Conservation (phyloP, 2,329 filamentous ascomycete genomes). For the Elsinoe necatrix region DNA sequence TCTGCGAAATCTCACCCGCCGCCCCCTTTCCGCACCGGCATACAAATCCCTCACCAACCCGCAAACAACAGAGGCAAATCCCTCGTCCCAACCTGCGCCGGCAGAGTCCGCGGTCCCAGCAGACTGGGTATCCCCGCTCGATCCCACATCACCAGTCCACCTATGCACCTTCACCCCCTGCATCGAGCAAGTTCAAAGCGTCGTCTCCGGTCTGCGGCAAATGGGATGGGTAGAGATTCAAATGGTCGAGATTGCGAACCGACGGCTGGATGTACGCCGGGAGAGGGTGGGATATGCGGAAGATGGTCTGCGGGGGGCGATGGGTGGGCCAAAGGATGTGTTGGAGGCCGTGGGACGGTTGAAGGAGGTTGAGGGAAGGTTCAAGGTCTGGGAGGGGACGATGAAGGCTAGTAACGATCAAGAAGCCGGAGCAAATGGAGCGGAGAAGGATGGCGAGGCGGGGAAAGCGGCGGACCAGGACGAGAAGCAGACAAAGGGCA, state of each 20-base stretch:
- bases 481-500: slow-evolving; percentile 20
- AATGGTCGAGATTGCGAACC: slow-evolving; percentile 83
- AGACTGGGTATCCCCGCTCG: slow-evolving; percentile 46
- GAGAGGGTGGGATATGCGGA: slow-evolving; percentile 68
- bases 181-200: slow-evolving; percentile 89
- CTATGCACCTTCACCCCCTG: slow-evolving; percentile 95
- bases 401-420: slow-evolving; percentile 18
- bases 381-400: slow-evolving; percentile 53
- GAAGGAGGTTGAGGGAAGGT: slow-evolving; percentile 61
- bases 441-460: slow-evolving; percentile 22
- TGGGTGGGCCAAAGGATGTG: slow-evolving; percentile 63
- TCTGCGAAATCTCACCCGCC: slow-evolving; percentile 62
- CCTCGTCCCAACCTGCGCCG: not conserved
- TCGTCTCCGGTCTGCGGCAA: slow-evolving; percentile 68
- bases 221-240: slow-evolving; percentile 85
- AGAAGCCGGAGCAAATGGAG: slow-evolving; percentile 24
- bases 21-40: slow-evolving; percentile 3
- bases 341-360: slow-evolving; percentile 68
- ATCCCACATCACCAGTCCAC: slow-evolving; percentile 62
- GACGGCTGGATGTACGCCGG: slow-evolving; percentile 69
- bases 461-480: slow-evolving; percentile 24
- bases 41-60: slow-evolving; percentile 9
- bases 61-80: slow-evolving; percentile 6
- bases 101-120: not conserved
- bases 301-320: slow-evolving; percentile 59